Base-by-base conservation (phyloP, 1,284 basidiomycete species). In the Ceratobasidium sp. region DNA sequence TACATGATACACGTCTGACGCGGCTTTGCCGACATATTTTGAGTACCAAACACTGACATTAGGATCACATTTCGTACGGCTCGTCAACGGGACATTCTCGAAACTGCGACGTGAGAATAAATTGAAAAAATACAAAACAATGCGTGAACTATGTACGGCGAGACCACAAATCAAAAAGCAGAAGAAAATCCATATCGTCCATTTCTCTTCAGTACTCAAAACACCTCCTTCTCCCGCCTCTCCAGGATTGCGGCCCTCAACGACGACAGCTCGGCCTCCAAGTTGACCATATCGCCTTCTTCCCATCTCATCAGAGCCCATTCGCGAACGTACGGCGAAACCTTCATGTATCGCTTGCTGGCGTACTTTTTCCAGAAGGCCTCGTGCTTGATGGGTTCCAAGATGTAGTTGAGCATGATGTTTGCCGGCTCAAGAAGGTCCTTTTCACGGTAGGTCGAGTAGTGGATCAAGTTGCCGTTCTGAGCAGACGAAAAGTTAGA, bases 401-500 rank as follows among this genome's bases (percentile, higher is more conserved):
- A 84, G 74, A 97, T 84, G 80, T 95, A 98, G 82, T 97, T 94
- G 76, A 98, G 80, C 94, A 98, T 98, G 76, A 96, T 78, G 80
- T 94, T 96, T 0, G 95, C 97, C 0, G 91, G 92, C 0, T 93
- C 93, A 32, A 97, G 82, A 72, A 99, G 81, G 73, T 90, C 90
- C 61, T 88, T 89, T 82, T 98, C 93, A 9, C 90, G 84, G 81
- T 97, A 98, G 32, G 90, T 89, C 2, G 96, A 95, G 81, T 96
- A 98, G 80, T 98, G 95, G 0, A 93, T 92, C 75, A 96, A 80
- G 80, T 96, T 94, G 23, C 93, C 87, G 39, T 89, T 90, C 94
- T 96, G 36, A 6, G 79, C 0, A 53, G 48, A 74, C 34, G 72
- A 6, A 61, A 76, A 53, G 78, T 70, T 55, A 64, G 52, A 32